Percentiles rank a stretch among this genome's conserved stretches.
Conservation (phyloP, 306 rosid species). For the Gastrolobium bilobum region DNA sequence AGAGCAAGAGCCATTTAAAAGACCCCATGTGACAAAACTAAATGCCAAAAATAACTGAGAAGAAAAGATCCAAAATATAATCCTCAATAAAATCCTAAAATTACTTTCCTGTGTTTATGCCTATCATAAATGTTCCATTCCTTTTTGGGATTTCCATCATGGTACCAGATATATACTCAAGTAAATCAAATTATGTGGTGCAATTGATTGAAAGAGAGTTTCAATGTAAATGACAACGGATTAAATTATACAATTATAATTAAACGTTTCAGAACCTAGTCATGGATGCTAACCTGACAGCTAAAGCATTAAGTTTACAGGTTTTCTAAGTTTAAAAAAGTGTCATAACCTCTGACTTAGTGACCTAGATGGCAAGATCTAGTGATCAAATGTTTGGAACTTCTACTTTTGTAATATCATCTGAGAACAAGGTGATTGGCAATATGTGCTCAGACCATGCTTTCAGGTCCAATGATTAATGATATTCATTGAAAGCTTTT, state of each 20-base stretch:
- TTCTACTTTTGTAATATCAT: background rate
- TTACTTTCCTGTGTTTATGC: background rate
- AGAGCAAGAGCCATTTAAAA: slow-evolving; percentile 8
- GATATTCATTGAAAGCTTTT: slow-evolving; percentile 30
- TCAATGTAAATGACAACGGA: background rate
- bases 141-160: background rate
- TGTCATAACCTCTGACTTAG: slow-evolving; percentile 10
- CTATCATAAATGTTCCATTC: background rate
- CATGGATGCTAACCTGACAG: background rate
- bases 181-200: background rate
- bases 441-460: background rate
- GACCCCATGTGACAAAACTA: background rate
- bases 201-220: background rate
- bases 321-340: background rate
- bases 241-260: background rate
- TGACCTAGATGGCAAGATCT: slow-evolving; percentile 18
- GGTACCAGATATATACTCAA: background rate
- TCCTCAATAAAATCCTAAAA: background rate
- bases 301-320: slow-evolving; percentile 33
- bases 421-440: slow-evolving; percentile 6
- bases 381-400: slow-evolving; percentile 1
- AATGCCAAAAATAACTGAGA: background rate
- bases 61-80: background rate
- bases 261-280: background rate
- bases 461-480: slow-evolving; percentile 27